Evolutionary conservation across 768 basidiomycete species (phyloP), one percentile per base, ranked within the genome.

Genomic region (Lepiota venenata): DNA sequence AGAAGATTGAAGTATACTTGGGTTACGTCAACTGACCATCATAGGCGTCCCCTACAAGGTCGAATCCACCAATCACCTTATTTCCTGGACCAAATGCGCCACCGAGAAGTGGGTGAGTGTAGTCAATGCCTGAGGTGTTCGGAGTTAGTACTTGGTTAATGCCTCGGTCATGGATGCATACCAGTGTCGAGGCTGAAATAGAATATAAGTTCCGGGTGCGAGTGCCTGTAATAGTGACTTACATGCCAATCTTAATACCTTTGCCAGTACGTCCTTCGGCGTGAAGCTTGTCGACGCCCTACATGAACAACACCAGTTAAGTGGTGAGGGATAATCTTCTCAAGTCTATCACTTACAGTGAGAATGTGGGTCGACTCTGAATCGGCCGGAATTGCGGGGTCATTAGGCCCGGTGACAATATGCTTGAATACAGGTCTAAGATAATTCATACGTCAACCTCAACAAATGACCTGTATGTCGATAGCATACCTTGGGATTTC

Each of bases 241-340:
- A 82, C 81, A 88, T 81, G 56, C 78, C 87, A 51, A 91, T 76
- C 60, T 85, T 85, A 64, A 87, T 71, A 2, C 86, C 86, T 38
- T 75, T 75, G 11, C 88, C 87, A 22, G 74, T 73, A 60, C 83
- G 75, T 0, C 84, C 85, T 56, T 76, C 61, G 4, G 82, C 82
- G 62, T 88, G 86, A 16, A 86, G 72, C 56, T 77, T 80, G 60
- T 87, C 81, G 1, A 87, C 85, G 16, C 83, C 81, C 80, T 83
- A 21, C 29, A 39, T 11, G 44, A 1, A 32, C 8, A 44, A 52
- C 36, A 41, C 25, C 25, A 44, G 22, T 43, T 51, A 36, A 14
- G n/a, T 16, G 20, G 27, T 40, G 12, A n/a, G 16, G 10, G 9
- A 39, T n/a, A n/a, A 4, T 43, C 32, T 44, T 36, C 25, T 48